phyloP scores from a whole-genome alignment of 225 moss, liverwort and hornwort species.

The Straminergon stramineum region DNA sequence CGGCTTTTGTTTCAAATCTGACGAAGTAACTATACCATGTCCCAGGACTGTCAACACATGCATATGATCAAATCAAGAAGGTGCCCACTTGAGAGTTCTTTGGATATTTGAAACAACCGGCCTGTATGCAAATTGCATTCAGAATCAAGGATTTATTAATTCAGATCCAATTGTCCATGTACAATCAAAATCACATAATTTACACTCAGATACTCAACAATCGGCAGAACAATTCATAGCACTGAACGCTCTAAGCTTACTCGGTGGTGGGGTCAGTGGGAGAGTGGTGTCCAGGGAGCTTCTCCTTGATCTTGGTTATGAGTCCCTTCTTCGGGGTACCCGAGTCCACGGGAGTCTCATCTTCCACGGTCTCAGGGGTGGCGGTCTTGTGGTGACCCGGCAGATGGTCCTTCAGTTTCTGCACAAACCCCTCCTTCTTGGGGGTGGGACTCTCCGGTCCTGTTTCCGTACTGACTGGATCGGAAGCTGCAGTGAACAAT shows the following conservation, averaged over 20 bases:
- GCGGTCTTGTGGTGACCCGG: slow-evolving; percentile 14
- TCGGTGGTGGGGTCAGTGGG: neutral
- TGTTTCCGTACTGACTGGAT: neutral
- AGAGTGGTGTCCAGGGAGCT: slow-evolving; percentile 23
- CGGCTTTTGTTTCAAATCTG: neutral
- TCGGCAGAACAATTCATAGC: neutral
- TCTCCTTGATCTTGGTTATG: slow-evolving; percentile 22
- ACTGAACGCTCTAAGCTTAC: neutral
- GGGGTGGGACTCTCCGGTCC: neutral
- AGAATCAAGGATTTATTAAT: neutral
- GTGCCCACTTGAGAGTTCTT: neutral
- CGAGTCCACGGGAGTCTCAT: neutral
- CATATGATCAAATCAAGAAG: neutral
- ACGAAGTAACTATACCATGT: neutral
- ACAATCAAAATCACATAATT: neutral
- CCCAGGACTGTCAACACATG: neutral
- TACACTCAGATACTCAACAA: neutral
- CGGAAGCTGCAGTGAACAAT: neutral
- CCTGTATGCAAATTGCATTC: neutral
- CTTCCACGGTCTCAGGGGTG: neutral
- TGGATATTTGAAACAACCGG: neutral
- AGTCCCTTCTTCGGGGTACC: slow-evolving; percentile 32
- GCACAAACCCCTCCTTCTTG: slow-evolving; percentile 32
- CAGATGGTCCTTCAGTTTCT: slow-evolving; percentile 22
- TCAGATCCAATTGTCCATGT: neutral